phyloP scores from a whole-genome alignment of 139 green algal species.

The Diplosphaera chodatii region DNA sequence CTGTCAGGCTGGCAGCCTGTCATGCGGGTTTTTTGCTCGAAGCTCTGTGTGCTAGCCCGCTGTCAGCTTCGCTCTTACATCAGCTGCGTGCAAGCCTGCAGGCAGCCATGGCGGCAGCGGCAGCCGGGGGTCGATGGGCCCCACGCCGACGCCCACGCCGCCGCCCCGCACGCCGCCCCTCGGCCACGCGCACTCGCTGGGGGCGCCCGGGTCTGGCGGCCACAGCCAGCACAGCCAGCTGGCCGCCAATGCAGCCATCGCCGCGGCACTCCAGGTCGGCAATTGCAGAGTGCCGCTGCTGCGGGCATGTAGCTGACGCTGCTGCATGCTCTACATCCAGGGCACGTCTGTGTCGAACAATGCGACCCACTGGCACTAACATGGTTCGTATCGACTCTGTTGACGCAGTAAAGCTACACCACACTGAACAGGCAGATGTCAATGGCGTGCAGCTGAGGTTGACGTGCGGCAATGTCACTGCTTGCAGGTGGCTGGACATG shows the following conservation, averaged over 20 bases:
- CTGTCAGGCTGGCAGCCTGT: neutral
- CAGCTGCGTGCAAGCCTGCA: neutral
- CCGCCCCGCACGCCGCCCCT: constrained; percentile 9
- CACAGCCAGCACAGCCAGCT: constrained; percentile 11
- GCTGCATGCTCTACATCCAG: too few species aligned
- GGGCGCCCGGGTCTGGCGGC: neutral
- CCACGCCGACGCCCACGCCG: constrained; percentile 9
- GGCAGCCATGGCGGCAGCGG: constrained; percentile 6
- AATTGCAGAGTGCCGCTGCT: neutral
- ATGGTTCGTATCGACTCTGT: too few species aligned
- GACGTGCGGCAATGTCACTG: neutral
- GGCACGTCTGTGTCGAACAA: too few species aligned
- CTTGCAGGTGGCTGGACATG: neutral
- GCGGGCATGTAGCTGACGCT: too few species aligned
- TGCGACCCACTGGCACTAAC: too few species aligned
- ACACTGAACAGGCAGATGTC: too few species aligned
- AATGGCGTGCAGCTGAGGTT: neutral
- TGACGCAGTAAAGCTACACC: too few species aligned
- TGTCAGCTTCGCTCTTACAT: too few species aligned
- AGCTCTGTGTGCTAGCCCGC: too few species aligned
- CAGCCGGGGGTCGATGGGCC: neutral
- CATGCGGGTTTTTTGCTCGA: too few species aligned
- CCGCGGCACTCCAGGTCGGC: constrained; percentile 6
- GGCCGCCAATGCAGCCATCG: constrained; percentile 18
- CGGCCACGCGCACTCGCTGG: neutral